These are phyloP conservation scores for Alloascoidea hylecoeti DNA, from an alignment of 805 yeast species.

Conservation along the genomic window DNA sequence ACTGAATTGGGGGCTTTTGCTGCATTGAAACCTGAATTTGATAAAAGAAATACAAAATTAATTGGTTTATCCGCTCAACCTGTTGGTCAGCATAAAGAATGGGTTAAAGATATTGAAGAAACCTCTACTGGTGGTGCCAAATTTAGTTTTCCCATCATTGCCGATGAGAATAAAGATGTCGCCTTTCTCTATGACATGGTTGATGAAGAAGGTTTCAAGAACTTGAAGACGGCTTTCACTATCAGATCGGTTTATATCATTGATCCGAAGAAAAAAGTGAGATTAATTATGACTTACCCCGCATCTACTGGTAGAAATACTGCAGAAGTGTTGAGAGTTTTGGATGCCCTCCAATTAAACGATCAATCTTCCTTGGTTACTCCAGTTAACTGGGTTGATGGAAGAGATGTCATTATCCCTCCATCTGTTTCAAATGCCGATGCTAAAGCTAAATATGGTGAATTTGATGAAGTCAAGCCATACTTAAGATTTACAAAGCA, in stretches of 20 bases:
- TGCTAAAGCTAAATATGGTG: slow-evolving; percentile 73
- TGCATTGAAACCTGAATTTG: slow-evolving; percentile 76
- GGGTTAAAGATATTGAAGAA: slow-evolving; percentile 90
- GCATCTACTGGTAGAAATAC: slow-evolving; percentile 93
- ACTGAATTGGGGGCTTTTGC: slow-evolving; percentile 94
- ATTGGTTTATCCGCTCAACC: slow-evolving; percentile 85
- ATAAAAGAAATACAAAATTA: slow-evolving; percentile 72
- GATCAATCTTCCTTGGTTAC: slow-evolving; percentile 79
- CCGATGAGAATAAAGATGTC: slow-evolving; percentile 75
- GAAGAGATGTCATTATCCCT: slow-evolving; percentile 87
- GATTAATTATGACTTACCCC: slow-evolving; percentile 80
- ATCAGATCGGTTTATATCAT: slow-evolving; percentile 87
- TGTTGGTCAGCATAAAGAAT: slow-evolving; percentile 62
- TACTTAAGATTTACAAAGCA: slow-evolving; percentile 57
- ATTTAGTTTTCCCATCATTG: slow-evolving; percentile 82
- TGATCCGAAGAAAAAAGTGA: slow-evolving; percentile 81
- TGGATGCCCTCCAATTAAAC: slow-evolving; percentile 74
- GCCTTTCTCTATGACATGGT: slow-evolving; percentile 80
- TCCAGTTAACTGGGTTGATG: slow-evolving; percentile 83
- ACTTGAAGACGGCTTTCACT: slow-evolving; percentile 64
- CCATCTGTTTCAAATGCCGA: slow-evolving; percentile 71
- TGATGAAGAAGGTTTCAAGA: slow-evolving; percentile 71
- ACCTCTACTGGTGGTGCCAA: slow-evolving; percentile 51
- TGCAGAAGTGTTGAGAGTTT: slow-evolving; percentile 79
- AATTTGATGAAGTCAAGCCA: slow-evolving; percentile 77